These are phyloP conservation scores for Hypomontagnella submonticulosa DNA, from an alignment of 495 filamentous ascomycete genomes.

Conservation along the genomic window DNA sequence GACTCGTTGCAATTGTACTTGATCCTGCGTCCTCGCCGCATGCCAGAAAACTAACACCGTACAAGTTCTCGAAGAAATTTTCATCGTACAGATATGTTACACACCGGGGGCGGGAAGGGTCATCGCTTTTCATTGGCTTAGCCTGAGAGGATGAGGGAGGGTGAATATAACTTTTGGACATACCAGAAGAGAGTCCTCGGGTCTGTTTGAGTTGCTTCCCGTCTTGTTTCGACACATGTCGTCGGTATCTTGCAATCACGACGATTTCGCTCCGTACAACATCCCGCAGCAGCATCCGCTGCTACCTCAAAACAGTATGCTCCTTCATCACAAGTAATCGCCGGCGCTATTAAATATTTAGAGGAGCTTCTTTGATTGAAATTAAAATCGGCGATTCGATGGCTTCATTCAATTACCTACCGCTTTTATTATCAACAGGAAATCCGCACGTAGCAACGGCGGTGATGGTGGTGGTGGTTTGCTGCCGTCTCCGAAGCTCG, in stretches of 20 bases:
- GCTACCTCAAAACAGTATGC: conserved; percentile 33
- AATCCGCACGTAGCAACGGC: conserved; percentile 41
- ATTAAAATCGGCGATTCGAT: conserved; percentile 3
- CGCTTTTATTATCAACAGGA: conserved; percentile 31
- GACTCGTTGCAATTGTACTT: conserved; percentile 43
- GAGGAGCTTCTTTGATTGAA: conserved; percentile 14
- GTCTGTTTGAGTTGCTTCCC: conserved; percentile 4
- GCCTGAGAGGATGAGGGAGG: conserved; percentile 12
- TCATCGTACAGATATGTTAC: conserved; percentile 46
- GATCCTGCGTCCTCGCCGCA: conserved; percentile 36
- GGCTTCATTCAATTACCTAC: conserved; percentile 33
- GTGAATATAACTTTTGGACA: conserved; percentile 9
- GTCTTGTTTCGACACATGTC: conserved; percentile 42
- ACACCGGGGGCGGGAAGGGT: conserved; percentile 37
- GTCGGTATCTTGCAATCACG: conserved; percentile 45
- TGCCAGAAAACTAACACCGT: conserved; percentile 45
- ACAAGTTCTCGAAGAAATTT: conserved; percentile 42
- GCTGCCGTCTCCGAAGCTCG: conserved; percentile 45
- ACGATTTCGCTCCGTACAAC: conserved; percentile 36
- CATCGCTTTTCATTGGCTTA: conserved; percentile 37
- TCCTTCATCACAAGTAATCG: conserved; percentile 38
- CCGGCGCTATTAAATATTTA: conserved; percentile 40
- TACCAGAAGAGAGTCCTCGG: conserved; percentile 38
- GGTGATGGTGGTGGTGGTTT: conserved; percentile 7
- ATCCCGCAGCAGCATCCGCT: conserved; percentile 33